phyloP scores from a whole-genome alignment of 257 asterid genomes.

The Lantana camara region DNA sequence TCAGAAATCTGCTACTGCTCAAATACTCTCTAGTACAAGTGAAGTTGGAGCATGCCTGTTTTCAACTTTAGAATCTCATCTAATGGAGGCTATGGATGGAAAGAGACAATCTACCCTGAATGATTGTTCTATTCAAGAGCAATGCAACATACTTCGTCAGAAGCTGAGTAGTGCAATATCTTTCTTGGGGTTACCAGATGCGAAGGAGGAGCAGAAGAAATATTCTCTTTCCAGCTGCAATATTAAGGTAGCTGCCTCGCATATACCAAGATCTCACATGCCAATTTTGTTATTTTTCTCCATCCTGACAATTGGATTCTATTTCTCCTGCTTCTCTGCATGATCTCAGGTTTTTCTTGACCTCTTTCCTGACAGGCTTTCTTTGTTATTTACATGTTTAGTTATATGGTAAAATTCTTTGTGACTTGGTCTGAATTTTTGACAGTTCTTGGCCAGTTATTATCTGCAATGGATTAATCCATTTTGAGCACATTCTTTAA shows the following conservation, averaged over 20 bases:
- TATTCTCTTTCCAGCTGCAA: conserved; percentile 43
- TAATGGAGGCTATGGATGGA: conserved; percentile 44
- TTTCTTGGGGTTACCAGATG: conserved; percentile 45
- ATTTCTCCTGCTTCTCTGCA: conserved; percentile 51
- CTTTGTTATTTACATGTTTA: conserved; percentile 19
- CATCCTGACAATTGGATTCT: conserved; percentile 57
- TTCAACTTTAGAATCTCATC: conserved; percentile 71
- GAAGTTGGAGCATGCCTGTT: conserved; percentile 68
- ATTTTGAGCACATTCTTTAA: not conserved
- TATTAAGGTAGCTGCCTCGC: conserved; percentile 87
- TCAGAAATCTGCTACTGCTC: conserved; percentile 58
- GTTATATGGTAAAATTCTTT: not conserved
- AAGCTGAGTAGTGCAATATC: conserved; percentile 61
- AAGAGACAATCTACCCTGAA: conserved; percentile 32
- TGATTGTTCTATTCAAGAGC: conserved; percentile 47
- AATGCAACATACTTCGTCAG: conserved; percentile 57
- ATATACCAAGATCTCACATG: conserved; percentile 52
- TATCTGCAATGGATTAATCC: not conserved
- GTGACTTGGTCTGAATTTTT: not conserved
- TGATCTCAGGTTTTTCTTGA: conserved; percentile 36
- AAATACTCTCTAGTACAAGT: conserved; percentile 64
- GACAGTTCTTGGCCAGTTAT: not conserved
- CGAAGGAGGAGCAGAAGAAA: conserved; percentile 30
- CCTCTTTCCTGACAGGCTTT: conserved; percentile 21
- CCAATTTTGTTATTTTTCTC: conserved; percentile 55